A percentile compares a stretch with the other conserved stretches of the same genome.
phyloP scores from a whole-genome alignment of 2,329 filamentous ascomycete species.

The Cadophora gregata region DNA sequence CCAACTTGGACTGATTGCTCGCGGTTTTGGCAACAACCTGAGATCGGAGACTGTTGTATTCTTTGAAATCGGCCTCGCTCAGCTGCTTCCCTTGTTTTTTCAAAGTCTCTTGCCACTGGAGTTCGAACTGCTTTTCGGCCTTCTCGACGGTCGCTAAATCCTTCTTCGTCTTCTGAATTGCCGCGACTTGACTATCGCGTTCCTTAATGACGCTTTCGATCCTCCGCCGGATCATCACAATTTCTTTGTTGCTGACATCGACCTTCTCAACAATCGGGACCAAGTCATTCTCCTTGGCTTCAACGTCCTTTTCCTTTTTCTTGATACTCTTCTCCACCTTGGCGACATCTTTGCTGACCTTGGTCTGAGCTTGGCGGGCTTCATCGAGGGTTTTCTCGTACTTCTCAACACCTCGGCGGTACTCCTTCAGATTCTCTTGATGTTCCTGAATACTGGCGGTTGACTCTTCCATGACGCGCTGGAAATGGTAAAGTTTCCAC shows the following conservation, averaged over 20 bases:
- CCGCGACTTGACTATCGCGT: slow-evolving; percentile 70
- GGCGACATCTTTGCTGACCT: slow-evolving; percentile 75
- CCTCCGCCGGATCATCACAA: slow-evolving; percentile 70
- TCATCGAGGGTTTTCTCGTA: slow-evolving; percentile 82
- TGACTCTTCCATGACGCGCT: slow-evolving; percentile 90
- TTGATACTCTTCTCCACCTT: slow-evolving; percentile 88
- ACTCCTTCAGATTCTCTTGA: slow-evolving; percentile 93
- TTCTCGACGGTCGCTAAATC: slow-evolving; percentile 86
- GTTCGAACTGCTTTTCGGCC: slow-evolving; percentile 86
- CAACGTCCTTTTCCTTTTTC: slow-evolving; percentile 83
- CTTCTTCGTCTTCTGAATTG: slow-evolving; percentile 77
- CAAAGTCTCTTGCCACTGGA: slow-evolving; percentile 82
- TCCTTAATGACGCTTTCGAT: slow-evolving; percentile 77
- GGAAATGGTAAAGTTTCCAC: slow-evolving; percentile 97
- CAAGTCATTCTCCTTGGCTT: slow-evolving; percentile 83
- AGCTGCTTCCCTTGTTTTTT: slow-evolving; percentile 87
- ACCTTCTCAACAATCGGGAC: slow-evolving; percentile 95
- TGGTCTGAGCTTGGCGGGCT: slow-evolving; percentile 82
- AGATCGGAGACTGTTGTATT: slow-evolving; percentile 84
- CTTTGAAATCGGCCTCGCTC: slow-evolving; percentile 83
- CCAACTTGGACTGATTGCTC: slow-evolving; percentile 79
- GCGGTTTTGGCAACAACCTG: slow-evolving; percentile 86
- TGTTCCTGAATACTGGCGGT: slow-evolving; percentile 89
- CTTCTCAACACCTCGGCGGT: slow-evolving; percentile 83
- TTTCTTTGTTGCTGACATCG: slow-evolving; percentile 73